phyloP scores from a whole-genome alignment of 176 grass and related monocot species.

The Zea luxurians region DNA sequence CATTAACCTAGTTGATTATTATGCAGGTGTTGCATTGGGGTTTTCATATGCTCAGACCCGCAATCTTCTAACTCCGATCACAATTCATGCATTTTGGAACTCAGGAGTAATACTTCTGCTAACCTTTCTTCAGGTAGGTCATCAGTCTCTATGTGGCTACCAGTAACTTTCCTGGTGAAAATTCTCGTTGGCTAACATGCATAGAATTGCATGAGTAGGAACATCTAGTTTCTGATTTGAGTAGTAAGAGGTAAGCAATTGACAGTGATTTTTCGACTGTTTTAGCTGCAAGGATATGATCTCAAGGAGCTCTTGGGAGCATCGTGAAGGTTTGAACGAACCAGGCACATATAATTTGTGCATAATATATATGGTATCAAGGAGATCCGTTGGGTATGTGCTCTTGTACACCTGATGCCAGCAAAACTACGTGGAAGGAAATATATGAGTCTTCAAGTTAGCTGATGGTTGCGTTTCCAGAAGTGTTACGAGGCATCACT shows the following conservation, averaged over 20 bases:
- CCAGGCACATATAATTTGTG: not conserved
- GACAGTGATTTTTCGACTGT: conserved; percentile 22
- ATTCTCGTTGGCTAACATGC: conserved; percentile 11
- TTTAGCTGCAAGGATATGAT: conserved; percentile 93
- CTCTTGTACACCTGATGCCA: not conserved
- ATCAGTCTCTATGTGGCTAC: conserved; percentile 19
- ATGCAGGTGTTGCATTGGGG: conserved; percentile 74
- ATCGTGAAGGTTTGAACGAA: conserved; percentile 46
- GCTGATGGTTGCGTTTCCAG: not conserved
- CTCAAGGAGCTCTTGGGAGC: conserved; percentile 88
- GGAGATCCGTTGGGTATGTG: not conserved
- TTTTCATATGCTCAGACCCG: conserved; percentile 95
- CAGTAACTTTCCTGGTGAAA: conserved; percentile 6
- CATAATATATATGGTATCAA: not conserved
- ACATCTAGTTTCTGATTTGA: not conserved
- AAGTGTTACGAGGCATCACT: not conserved
- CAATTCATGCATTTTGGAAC: conserved; percentile 93
- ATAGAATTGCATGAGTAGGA: conserved; percentile 4
- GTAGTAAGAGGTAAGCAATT: conserved; percentile 2
- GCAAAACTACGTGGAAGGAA: conserved; percentile 11
- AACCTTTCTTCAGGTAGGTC: conserved; percentile 91
- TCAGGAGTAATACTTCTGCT: conserved; percentile 83
- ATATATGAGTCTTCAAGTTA: not conserved
- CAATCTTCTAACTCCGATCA: conserved; percentile 88
- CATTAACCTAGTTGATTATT: not conserved